Base-by-base conservation (phyloP, 345 rosid species). In the Iberis pinnata region DNA sequence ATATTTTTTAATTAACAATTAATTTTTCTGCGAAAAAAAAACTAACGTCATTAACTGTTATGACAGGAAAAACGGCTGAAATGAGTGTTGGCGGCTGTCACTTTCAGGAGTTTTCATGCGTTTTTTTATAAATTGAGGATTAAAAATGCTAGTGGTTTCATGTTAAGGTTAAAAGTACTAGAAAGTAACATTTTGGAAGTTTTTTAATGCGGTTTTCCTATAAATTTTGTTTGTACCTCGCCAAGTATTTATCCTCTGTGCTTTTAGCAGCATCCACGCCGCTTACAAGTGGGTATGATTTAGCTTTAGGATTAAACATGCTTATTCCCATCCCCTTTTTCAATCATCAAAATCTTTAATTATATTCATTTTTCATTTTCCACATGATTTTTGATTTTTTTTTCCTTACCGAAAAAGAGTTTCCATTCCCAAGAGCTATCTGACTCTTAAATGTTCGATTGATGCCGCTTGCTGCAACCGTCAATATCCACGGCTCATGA, bases 401-500 rank as follows among this genome's bases (percentile, higher is more conserved):
- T n/a, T n/a, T n/a, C 55, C 82, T 64, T 74, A 89, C 95, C 3
- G 67, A 45, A 53, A 79, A 9, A 3, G 55, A 60, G 65, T 70
- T 76, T 5, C 95, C 95, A 52, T 78, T 83, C 2, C 92, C 96
- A 31, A 84, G 53, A 60, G 63, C 72, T 31, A 90, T 65, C 53
- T 57, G 72, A 71, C 89, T 90, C 73, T 43, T 65, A 56, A 90
- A 90, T 37, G 68, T 68, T 65, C 98, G 57, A 49, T 90, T 81
- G 9, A 79, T 87, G 7, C 86, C 87, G 7, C 86, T 87, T 9
- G 98, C 98, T 0, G 87, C 98, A 25, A 82, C 96, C 0, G 98
- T 90, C 49, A 90, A 12, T 11, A 87, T 60, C 98, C 96, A 90
- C 2, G 98, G 98, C 6, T 95, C 88, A 31, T 80, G 82, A 72